Conservation (phyloP, 2,329 filamentous ascomycete species). For the Verticillium albo-atrum region DNA sequence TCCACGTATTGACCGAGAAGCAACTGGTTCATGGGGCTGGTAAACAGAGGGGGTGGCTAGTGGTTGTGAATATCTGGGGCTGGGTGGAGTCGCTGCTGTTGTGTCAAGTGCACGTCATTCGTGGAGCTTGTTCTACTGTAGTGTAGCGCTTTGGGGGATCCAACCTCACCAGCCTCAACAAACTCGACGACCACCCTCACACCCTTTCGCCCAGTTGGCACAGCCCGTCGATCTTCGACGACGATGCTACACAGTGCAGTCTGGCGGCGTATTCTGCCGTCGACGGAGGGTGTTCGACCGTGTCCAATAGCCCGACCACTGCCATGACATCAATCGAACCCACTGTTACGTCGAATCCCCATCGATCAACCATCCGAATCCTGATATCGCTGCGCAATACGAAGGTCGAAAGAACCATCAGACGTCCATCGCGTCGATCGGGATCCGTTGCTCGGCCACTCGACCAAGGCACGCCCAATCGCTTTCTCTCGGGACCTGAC, state of each 20-base stretch:
- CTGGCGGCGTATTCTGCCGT: too few relatives aligned
- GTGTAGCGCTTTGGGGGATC: too few relatives aligned
- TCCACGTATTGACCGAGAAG: too few relatives aligned
- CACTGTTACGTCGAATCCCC: not conserved
- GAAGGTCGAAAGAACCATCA: not conserved
- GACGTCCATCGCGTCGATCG: not conserved
- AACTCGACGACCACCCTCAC: not conserved
- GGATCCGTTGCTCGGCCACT: not conserved
- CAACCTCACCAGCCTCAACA: not conserved
- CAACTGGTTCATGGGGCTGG: too few relatives aligned
- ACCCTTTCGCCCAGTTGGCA: not conserved
- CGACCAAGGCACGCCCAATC: not conserved
- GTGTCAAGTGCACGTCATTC: too few relatives aligned
- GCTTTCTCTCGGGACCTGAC: not conserved
- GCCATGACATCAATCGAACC: not conserved
- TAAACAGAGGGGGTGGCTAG: too few relatives aligned
- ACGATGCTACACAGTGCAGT: not conserved
- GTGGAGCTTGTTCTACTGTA: too few relatives aligned
- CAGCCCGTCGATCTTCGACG: not conserved
- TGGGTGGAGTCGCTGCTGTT: too few relatives aligned
- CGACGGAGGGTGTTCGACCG: not conserved
- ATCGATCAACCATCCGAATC: not conserved
- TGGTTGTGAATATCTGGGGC: too few relatives aligned
- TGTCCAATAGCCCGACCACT: not conserved
- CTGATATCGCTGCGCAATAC: too few relatives aligned